Percentiles rank a stretch among this genome's conserved stretches.
These are phyloP conservation scores for Mycena citricolor DNA, from an alignment of 1,284 basidiomycete species.

Conservation along the genomic window DNA sequence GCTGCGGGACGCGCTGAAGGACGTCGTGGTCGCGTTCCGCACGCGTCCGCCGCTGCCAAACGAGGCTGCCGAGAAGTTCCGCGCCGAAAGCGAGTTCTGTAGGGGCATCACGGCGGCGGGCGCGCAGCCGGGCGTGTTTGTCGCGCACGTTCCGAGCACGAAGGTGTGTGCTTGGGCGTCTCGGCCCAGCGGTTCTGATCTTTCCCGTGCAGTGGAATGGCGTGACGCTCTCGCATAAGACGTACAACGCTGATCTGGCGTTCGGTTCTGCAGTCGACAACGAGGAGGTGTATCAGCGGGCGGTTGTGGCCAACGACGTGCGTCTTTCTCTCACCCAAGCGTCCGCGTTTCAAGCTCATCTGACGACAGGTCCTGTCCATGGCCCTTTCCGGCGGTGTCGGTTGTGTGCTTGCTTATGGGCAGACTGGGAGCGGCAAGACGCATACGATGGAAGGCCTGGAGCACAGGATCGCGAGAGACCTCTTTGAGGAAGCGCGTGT, in stretches of 20 bases:
- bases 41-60: slow-evolving; percentile 34
- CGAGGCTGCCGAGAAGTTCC: slow-evolving; percentile 31
- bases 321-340: no score
- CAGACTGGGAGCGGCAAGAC: slow-evolving; percentile 36
- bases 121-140: slow-evolving; percentile 32
- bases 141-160: slow-evolving; percentile 36
- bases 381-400: slow-evolving; percentile 33
- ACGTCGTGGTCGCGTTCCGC: slow-evolving; percentile 36
- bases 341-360: no score
- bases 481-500: slow-evolving; percentile 29
- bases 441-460: slow-evolving; percentile 35
- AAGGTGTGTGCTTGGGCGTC: slow-evolving; percentile 27
- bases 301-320: slow-evolving; percentile 32
- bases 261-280: slow-evolving; percentile 34
- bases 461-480: slow-evolving; percentile 33
- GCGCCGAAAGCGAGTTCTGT: slow-evolving; percentile 25
- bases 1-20: slow-evolving; percentile 25
- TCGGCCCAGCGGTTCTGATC: not conserved
- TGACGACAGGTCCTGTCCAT: slow-evolving; percentile 33
- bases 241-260: slow-evolving; percentile 34
- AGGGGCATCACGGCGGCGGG: slow-evolving; percentile 25
- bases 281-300: slow-evolving; percentile 36
- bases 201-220: slow-evolving; percentile 31
- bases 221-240: slow-evolving; percentile 35
- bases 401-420: slow-evolving; percentile 36